Evolutionary conservation across 768 basidiomycete species (phyloP), one percentile per base, ranked within the genome.

Genomic region (Tricholoma saponaceum): DNA sequence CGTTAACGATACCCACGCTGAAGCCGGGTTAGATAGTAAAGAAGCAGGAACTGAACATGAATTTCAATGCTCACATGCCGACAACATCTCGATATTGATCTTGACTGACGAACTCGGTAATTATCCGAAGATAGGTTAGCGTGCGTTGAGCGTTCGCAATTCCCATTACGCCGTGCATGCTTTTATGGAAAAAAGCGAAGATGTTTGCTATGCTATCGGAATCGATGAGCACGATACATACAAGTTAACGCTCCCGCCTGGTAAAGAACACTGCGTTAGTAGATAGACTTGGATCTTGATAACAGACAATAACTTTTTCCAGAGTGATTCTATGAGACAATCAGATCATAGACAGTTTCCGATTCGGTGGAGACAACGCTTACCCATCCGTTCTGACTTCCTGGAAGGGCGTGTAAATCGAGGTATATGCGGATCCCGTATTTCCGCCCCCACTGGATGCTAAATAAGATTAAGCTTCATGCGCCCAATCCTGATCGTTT

Each of bases 351-450:
- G 10, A 26, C 33, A 10, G 25, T 8, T 44, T 33, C 7, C 22
- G 52, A 50, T 25, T 30, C 23, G 26, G 32, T 10, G 14, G 7
- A 30, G 14, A 30, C n/a, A 10, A n/a, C 28, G 30, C 20, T 28
- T 51, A 62, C 60, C 55, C 58, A 65, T 71, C 87, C 90, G 67
- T 90, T 90, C 65, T 91, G 90, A 47, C 83, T 84, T 41, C 93
- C 92, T 28, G 92, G 92, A 23, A 86, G 76, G 4, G 89, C 79
- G 68, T 92, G 90, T 32, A 92, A 71, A 72, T 95, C 94, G 12
- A 95, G 74, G 65, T 83, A 83, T 54, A 95, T 83, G 26, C 93
- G 80, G n/a, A 95, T 62, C 1, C 93, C 93, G 68, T 95, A 95
- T 71, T 97, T 95, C 51, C 93, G 79, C 13, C 85, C 86, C 94